These are phyloP conservation scores for Ogataea ganodermae DNA, from an alignment of 805 yeast genomes.

Conservation along the genomic window DNA sequence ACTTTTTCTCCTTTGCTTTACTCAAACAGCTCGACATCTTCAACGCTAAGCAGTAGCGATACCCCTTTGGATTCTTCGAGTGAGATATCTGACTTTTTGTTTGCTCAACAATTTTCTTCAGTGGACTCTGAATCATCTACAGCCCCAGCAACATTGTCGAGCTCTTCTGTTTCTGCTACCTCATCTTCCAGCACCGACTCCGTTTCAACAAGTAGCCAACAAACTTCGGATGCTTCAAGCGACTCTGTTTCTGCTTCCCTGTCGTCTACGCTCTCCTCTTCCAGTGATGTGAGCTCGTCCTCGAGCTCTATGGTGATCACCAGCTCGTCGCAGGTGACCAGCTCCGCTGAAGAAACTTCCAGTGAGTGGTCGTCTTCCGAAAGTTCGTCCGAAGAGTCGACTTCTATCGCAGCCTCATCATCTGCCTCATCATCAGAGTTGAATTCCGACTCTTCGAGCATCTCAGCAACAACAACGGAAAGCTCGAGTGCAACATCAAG, in stretches of 20 bases:
- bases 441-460: neutral
- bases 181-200: neutral
- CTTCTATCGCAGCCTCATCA: no score
- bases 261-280: neutral
- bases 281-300: neutral
- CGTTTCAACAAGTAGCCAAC: neutral
- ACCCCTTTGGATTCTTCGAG: constrained; percentile 2
- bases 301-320: neutral
- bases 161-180: neutral
- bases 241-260: neutral
- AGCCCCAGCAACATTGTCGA: neutral
- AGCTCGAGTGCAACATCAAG: neutral
- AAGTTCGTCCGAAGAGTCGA: no score
- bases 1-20: neutral
- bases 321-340: no score
- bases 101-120: neutral
- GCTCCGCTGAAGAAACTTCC: no score
- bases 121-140: neutral
- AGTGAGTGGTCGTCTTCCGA: no score
- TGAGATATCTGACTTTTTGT: neutral
- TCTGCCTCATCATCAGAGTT: no score
- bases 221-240: neutral
- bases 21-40: neutral
- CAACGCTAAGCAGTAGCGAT: neutral
- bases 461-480: constrained; percentile 1